Conservation (phyloP, 2,329 filamentous ascomycete species). For the Aspergillus calidoustus region DNA sequence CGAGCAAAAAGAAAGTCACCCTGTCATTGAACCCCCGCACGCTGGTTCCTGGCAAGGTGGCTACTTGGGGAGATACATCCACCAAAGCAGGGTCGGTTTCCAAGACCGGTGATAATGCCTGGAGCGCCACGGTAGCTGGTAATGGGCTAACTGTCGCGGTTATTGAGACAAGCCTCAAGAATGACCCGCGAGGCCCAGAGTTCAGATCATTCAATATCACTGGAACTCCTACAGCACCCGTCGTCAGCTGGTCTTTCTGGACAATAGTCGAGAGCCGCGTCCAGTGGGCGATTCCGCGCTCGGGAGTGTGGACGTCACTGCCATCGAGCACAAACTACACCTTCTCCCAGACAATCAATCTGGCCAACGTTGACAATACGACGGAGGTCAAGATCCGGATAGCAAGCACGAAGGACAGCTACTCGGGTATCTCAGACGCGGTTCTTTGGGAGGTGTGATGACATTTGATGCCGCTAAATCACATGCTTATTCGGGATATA, state of each 20-base stretch:
- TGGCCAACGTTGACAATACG: not conserved
- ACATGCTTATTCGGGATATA: no score
- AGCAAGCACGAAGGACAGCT: not conserved
- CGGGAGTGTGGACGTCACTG: not conserved
- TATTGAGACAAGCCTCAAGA: not conserved
- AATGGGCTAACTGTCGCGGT: not conserved
- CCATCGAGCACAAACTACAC: not conserved
- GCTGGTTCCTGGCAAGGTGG: not conserved
- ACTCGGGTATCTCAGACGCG: not conserved
- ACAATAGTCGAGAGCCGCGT: not conserved
- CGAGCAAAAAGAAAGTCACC: not conserved
- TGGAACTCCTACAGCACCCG: not conserved
- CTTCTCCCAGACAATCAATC: not conserved
- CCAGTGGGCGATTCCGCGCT: not conserved
- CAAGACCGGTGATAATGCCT: not conserved
- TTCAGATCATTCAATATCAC: not conserved
- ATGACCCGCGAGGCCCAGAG: not conserved
- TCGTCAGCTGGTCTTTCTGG: not conserved
- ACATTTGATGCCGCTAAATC: no score
- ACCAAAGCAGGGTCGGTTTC: not conserved
- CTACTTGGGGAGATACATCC: not conserved
- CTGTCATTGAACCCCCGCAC: not conserved
- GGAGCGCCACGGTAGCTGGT: not conserved
- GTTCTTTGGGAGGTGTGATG: not conserved
- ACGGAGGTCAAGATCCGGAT: not conserved